These are phyloP conservation scores for Thelonectria discophora DNA, from an alignment of 2,329 filamentous ascomycete species.

Conservation along the genomic window DNA sequence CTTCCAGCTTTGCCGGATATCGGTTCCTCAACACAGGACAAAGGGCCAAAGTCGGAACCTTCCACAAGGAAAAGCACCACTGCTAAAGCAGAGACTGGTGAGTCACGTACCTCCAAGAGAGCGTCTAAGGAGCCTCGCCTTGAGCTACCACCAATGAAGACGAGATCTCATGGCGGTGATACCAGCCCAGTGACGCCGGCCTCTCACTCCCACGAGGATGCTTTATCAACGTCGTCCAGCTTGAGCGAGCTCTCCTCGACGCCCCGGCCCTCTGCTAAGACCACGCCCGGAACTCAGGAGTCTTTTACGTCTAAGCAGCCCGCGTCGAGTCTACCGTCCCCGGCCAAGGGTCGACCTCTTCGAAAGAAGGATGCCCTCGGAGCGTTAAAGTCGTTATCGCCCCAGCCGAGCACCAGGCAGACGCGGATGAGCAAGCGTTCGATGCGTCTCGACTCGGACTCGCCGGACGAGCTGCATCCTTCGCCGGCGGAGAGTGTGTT, in stretches of 20 bases:
- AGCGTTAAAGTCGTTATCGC: slow-evolving; percentile 40
- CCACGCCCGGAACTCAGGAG: slow-evolving; percentile 48
- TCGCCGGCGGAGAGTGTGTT: slow-evolving; percentile 51
- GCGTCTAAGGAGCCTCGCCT: slow-evolving; percentile 22
- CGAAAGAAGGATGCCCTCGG: slow-evolving; percentile 30
- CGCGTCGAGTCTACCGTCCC: slow-evolving; percentile 37
- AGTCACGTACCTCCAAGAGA: slow-evolving; percentile 22
- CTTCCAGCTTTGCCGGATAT: slow-evolving; percentile 27
- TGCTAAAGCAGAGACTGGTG: background rate
- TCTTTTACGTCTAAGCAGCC: slow-evolving; percentile 40
- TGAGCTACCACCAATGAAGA: slow-evolving; percentile 39
- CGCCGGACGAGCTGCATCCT: slow-evolving; percentile 58
- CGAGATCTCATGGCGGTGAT: slow-evolving; percentile 37
- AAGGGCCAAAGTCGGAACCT: slow-evolving; percentile 20
- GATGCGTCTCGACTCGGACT: slow-evolving; percentile 51
- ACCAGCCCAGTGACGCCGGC: slow-evolving; percentile 37
- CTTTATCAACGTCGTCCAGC: slow-evolving; percentile 46
- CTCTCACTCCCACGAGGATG: slow-evolving; percentile 21
- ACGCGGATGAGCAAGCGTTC: slow-evolving; percentile 37
- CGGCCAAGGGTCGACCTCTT: slow-evolving; percentile 30
- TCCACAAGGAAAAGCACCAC: slow-evolving; percentile 1
- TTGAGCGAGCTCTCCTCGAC: slow-evolving; percentile 53
- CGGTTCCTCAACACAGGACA: slow-evolving; percentile 20
- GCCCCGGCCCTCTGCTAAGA: slow-evolving; percentile 49
- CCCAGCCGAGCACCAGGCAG: slow-evolving; percentile 37